phyloP scores from a whole-genome alignment of 1,284 basidiomycete species.

The Trametes versicolor region DNA sequence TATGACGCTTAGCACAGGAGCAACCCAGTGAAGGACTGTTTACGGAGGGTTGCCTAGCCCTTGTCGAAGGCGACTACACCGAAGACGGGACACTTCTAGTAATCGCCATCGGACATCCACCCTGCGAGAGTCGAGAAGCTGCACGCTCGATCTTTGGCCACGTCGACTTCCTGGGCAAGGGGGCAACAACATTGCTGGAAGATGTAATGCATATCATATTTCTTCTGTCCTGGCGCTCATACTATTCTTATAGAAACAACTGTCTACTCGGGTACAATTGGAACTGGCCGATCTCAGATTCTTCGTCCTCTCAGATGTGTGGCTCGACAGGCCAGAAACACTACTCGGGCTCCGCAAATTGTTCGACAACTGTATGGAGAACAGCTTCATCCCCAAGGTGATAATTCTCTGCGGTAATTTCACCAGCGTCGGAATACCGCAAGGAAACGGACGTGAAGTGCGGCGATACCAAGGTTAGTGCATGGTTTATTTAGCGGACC shows the following conservation, averaged over 20 bases:
- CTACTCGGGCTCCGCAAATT: constrained; percentile 83
- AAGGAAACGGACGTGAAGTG: constrained; percentile 82
- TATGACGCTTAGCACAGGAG: constrained; percentile 61
- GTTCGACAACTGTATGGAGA: constrained; percentile 93
- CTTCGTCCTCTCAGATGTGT: constrained; percentile 95
- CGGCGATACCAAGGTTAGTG: constrained; percentile 83
- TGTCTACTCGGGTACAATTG: constrained; percentile 66
- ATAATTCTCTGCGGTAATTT: constrained; percentile 98
- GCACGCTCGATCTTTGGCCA: constrained; percentile 94
- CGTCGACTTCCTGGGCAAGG: constrained; percentile 94
- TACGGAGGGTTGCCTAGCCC: constrained; percentile 94
- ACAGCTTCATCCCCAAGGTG: constrained; percentile 85
- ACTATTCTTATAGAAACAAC: constrained; percentile 57
- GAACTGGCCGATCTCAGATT: constrained; percentile 86
- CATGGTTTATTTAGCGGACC: neutral
- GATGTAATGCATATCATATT: constrained; percentile 67
- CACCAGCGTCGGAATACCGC: constrained; percentile 81
- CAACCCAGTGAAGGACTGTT: constrained; percentile 96
- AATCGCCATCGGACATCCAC: constrained; percentile 96
- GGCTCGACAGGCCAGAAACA: constrained; percentile 91
- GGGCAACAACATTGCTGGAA: constrained; percentile 91
- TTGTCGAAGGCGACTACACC: constrained; percentile 97
- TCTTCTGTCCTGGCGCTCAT: constrained; percentile 13
- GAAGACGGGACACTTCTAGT: constrained; percentile 90
- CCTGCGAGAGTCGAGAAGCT: constrained; percentile 87